Evolutionary conservation across 1,284 basidiomycete genomes (phyloP), one percentile per base, ranked within the genome.

Genomic region (Apiotrichum montevideense): DNA sequence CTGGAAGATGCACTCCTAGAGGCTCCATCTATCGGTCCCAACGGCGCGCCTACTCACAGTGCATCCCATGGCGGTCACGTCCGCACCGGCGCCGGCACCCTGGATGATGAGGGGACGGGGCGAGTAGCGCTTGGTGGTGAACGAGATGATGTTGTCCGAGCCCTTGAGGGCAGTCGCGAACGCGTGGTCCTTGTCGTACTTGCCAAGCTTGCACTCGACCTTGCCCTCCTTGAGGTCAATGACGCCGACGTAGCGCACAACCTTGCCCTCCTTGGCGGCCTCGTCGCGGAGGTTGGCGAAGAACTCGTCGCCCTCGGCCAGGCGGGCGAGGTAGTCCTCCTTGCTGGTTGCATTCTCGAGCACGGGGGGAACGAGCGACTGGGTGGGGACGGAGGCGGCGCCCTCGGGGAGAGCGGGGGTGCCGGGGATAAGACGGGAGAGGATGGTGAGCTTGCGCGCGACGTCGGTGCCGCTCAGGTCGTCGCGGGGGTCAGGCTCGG

Each of bases 51-150:
- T 35, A 69, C 75, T 71, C 66, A 74, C 74, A 35, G 72, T 75
- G 15, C 98, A 93, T 29, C 95, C 95, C 92, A 98, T 98, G 0
- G 95, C 96, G 14, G 95, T 98, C 14, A 98, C 95, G 34, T 90
- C 93, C 1, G 93, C 93, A 21, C 95, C 95, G 0, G 96, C 95
- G 10, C 95, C 95, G 0, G 93, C 86, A 42, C 95, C 95, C 73
- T 98, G 95, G 29, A 99, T 83, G 62, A 97, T 89, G 59, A 99
- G 79, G 0, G 95, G 89, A 54, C 89, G 79, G 6, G 85, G 82
- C 29, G 86, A 85, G 67, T 94, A 93, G 54, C 96, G 82, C 73
- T 89, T 86, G 0, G 95, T 97, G 73, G 90, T 86, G 83, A 98
- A 98, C 79, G 95, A 90, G 72, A 99, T 84, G 71, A 98, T 98